These are phyloP conservation scores for Tagetes patula DNA, from an alignment of 129 eudicot genomes.

Conservation along the genomic window DNA sequence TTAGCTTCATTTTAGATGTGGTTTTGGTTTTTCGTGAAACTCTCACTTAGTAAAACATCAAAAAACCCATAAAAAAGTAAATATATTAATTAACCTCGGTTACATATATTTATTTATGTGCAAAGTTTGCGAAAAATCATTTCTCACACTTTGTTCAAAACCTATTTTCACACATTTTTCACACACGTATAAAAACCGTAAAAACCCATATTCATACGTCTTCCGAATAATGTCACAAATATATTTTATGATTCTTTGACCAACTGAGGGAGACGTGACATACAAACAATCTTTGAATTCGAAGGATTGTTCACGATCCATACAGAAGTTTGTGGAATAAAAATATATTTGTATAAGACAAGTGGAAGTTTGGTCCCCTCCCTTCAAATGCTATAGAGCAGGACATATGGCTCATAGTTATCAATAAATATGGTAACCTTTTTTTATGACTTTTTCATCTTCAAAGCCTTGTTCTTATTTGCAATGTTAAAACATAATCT, in stretches of 20 bases:
- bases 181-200: too few relatives aligned
- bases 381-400: conserved; percentile 26
- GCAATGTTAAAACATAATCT: conserved; percentile 24
- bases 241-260: conserved; percentile 22
- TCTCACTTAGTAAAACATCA: too few relatives aligned
- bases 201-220: not conserved
- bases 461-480: conserved; percentile 21
- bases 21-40: too few relatives aligned
- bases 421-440: conserved; percentile 34
- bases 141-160: not conserved
- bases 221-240: conserved; percentile 22
- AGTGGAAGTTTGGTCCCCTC: conserved; percentile 46
- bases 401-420: conserved; percentile 20
- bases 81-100: too few relatives aligned
- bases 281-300: conserved; percentile 35
- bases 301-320: conserved; percentile 29
- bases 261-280: conserved; percentile 33
- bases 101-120: too few relatives aligned
- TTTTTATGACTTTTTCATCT: conserved; percentile 18
- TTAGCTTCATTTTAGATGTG: too few relatives aligned
- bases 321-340: conserved; percentile 35
- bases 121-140: not conserved
- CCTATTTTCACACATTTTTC: too few relatives aligned
- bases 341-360: conserved; percentile 31
- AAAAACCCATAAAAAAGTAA: too few relatives aligned